Percentiles rank a stretch among this genome's conserved stretches.
Evolutionary conservation across 768 basidiomycete genomes (phyloP).

Genomic region (Lactifluus rugatus): DNA sequence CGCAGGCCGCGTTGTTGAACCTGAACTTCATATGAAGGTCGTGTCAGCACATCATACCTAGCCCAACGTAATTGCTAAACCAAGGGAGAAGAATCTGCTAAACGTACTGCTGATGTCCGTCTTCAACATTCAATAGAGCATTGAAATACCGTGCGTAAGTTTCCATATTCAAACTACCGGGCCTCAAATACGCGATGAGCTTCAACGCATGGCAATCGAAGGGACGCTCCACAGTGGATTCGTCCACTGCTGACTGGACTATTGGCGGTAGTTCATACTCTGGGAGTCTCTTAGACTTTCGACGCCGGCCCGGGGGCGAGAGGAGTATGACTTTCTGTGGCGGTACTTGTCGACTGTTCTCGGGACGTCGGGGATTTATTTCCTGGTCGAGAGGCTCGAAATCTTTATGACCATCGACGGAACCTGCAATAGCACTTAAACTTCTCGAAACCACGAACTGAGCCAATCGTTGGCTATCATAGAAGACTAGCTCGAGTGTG

Average conservation of each 20-base stretch:
- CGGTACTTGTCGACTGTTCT: not conserved
- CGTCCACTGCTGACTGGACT: not conserved
- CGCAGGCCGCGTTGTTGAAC: not conserved
- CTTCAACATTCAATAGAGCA: slow-evolving; percentile 13
- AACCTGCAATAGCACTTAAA: slow-evolving; percentile 5
- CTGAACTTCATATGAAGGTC: not conserved
- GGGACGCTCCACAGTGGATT: not conserved
- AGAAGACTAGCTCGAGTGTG: slow-evolving; percentile 6
- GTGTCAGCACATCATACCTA: not conserved
- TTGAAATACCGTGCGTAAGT: slow-evolving; percentile 6
- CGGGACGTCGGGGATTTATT: not conserved
- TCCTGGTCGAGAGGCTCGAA: slow-evolving; percentile 4
- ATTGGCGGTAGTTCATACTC: not conserved
- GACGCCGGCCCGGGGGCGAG: not conserved
- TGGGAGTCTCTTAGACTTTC: slow-evolving; percentile 1
- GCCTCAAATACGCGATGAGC: not conserved
- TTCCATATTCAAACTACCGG: not conserved
- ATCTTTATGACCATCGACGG: slow-evolving; percentile 1
- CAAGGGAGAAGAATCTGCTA: slow-evolving; percentile 6
- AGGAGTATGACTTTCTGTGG: not conserved
- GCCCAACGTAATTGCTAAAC: slow-evolving; percentile 26
- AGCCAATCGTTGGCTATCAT: not conserved
- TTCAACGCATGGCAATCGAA: not conserved
- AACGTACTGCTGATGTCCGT: slow-evolving; percentile 42
- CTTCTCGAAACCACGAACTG: slow-evolving; percentile 1